A percentile compares a stretch with the other conserved stretches of the same genome.
These are phyloP conservation scores for Cucumis variabilis DNA, from an alignment of 331 rosid genomes.

Conservation along the genomic window DNA sequence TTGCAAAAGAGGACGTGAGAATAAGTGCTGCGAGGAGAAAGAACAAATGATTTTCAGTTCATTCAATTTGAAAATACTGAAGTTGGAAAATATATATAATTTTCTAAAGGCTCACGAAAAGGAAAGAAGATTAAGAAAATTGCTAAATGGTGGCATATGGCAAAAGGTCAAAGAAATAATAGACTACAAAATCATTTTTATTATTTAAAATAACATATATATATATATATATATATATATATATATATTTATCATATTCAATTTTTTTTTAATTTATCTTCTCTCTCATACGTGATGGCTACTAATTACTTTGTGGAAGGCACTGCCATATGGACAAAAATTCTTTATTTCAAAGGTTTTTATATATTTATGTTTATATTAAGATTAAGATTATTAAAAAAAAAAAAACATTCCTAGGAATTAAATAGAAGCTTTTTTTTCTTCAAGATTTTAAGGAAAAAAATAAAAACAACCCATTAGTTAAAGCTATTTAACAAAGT, in stretches of 20 bases:
- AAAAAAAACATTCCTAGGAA: neutral
- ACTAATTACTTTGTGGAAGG: slow-evolving; percentile 1
- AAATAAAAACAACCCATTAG: no score
- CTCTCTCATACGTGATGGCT: slow-evolving; percentile 25
- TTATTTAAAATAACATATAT: no score
- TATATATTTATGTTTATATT: no score
- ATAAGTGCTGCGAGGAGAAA: neutral
- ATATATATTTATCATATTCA: neutral
- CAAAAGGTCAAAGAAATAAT: slow-evolving; percentile 28
- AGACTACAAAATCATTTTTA: no score
- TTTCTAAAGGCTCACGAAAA: neutral
- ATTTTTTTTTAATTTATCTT: neutral
- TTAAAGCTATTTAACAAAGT: no score
- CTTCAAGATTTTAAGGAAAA: no score
- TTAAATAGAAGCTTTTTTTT: no score
- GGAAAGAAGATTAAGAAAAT: neutral
- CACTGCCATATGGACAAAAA: slow-evolving; percentile 12
- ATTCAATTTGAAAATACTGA: neutral
- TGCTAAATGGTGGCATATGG: neutral
- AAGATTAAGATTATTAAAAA: no score
- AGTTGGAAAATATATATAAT: neutral
- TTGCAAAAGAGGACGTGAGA: neutral
- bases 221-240: no score
- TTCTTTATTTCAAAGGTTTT: neutral
- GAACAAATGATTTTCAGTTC: neutral